Evolutionary conservation across 2,329 filamentous ascomycete species (phyloP), one percentile per base, ranked within the genome.

Genomic region (Cladorrhinum sp.): DNA sequence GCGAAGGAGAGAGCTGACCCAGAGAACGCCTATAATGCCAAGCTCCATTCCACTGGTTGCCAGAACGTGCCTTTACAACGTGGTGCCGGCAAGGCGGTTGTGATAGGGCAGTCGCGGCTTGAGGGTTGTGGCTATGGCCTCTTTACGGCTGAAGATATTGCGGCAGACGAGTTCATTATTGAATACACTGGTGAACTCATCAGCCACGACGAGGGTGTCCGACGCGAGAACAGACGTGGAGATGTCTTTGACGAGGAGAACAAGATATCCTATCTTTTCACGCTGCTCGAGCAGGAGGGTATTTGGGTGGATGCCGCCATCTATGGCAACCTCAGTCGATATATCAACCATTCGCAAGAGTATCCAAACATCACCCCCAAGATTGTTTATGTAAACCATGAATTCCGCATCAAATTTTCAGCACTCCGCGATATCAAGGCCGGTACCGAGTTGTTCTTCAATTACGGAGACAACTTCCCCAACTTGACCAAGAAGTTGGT

Each of bases 171-270:
- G n/a, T 93, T 90, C 66, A 79, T 95, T 18, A 88, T 90, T 29
- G 91, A 95, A 71, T 95, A 95, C 71, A 85, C 86, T 1, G 91
- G 91, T 51, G 91, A 95, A 71, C 79, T 92, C 10, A 87, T 93
- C 60, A 86, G 84, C 3, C 82, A 84, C 41, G 81, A 86, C 52
- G 90, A 93, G 71, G 85, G 85, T 2, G 84, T 90, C 23, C 83
- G 89, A 2, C 81, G 90, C 38, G 87, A 88, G 61, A 83, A 84
- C 8, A 73, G 83, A 1, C 81, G 83, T 1, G 83, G 83, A 29
- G 81, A 85, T 58, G 81, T 84, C 6, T 86, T 86, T 59, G 82
- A 89, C 58, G 83, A 86, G 64, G 80, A 83, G 59, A 82, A 83
- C 22, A 83, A 84, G 66, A 81, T 85, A 3, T 88, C 85, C n/a